Evolutionary conservation across 148 eudicot species (phyloP), one percentile per base, ranked within the genome.

Genomic region (Diospyros lotus): DNA sequence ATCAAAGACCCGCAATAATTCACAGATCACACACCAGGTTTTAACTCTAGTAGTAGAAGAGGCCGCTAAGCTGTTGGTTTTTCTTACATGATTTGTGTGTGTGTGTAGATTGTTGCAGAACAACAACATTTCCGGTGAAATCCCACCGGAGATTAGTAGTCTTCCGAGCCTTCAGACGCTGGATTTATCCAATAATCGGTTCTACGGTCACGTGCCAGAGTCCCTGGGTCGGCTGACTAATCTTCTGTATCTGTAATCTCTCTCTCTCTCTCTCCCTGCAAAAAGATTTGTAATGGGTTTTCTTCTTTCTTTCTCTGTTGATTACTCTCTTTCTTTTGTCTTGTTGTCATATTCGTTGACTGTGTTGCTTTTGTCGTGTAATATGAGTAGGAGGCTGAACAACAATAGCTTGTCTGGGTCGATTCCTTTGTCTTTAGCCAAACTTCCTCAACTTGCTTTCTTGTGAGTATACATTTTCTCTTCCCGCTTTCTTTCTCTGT

Each of bases 81-180:
- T 75, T 58, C 46, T 40, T 43, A 52, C 60, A 40, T 53, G 73
- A 60, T 18, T 75, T 75, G 28, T 41, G 64, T 50, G 69, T 71
- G 65, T 40, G 7, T 72, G 69, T 79, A 95, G 99, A 68, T 82
- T 92, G 64, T 77, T 95, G 76, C 99, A 95, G 71, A 88, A 92
- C 81, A 95, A 95, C 78, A 95, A 95, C 78, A 89, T 95, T 40
- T 82, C 97, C 59, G 97, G 99, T 44, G 79, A 83, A 81, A 87
- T 95, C 45, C 97, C 99, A 17, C 72, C 86, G 64, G 97, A 87
- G 74, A 64, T 95, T 4, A 96, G 99, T 4, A 77, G 78, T 43
- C 85, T 95, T 54, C 73, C 79, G 15, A 89, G 87, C 74, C 90
- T 95, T 46, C 90, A 89, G 63, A 92, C 99, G 14, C 75, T 95